These are phyloP conservation scores for Chenopodium berlandieri DNA, from an alignment of 148 eudicot genomes.

Conservation along the genomic window DNA sequence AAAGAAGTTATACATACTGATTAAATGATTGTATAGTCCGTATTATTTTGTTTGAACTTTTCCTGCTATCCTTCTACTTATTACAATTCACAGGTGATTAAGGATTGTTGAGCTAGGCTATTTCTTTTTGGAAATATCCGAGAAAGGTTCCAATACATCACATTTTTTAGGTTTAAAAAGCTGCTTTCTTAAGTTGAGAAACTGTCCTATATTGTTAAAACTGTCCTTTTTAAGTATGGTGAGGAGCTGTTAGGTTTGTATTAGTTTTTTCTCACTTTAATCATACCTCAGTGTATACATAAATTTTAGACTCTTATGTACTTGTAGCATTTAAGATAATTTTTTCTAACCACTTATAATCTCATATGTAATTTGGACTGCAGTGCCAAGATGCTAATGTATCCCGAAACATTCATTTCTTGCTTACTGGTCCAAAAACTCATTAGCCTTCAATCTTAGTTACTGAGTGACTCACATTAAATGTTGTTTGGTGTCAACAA, in stretches of 20 bases:
- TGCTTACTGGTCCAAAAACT: background rate
- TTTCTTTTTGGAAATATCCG: background rate
- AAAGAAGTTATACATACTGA: background rate
- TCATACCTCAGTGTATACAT: background rate
- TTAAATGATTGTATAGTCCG: background rate
- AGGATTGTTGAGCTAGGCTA: background rate
- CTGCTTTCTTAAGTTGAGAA: background rate
- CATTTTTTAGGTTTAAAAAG: background rate
- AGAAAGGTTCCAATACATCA: background rate
- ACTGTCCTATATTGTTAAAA: background rate
- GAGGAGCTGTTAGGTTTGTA: background rate
- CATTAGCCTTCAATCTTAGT: background rate
- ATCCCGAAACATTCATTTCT: background rate
- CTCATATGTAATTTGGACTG: background rate
- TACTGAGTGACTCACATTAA: background rate
- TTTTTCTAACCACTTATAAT: background rate
- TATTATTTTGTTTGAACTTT: background rate
- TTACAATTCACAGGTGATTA: background rate
- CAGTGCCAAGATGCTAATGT: background rate
- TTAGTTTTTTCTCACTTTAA: background rate
- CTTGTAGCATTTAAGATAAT: no score
- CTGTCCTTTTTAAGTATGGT: background rate
- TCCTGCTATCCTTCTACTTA: background rate
- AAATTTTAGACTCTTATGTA: background rate
- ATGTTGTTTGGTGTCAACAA: no score